Conservation (phyloP, 495 filamentous ascomycete genomes). For the Rusavskia elegans region DNA sequence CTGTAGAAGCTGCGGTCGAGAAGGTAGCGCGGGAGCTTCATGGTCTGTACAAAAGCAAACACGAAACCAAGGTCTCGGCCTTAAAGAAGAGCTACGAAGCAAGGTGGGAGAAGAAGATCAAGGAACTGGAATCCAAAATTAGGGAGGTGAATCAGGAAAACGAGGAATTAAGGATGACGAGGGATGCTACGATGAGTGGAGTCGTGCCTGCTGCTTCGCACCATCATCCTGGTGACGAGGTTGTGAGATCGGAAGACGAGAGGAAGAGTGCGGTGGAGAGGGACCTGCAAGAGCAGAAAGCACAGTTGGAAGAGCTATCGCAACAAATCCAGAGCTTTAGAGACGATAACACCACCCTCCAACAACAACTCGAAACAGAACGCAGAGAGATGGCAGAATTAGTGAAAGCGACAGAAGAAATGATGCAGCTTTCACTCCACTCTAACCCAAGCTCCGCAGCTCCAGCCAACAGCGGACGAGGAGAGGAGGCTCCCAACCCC, state of each 20-base stretch:
- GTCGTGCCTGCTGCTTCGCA: constrained; percentile 24
- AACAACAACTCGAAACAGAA: constrained; percentile 53
- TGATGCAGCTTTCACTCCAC: constrained; percentile 32
- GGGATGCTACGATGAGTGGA: constrained; percentile 48
- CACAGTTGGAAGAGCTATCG: constrained; percentile 53
- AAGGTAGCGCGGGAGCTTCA: constrained; percentile 82
- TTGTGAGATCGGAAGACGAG: constrained; percentile 11
- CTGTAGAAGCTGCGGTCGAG: constrained; percentile 80
- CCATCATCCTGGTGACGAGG: not conserved
- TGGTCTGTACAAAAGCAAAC: constrained; percentile 86
- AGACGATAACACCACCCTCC: constrained; percentile 46
- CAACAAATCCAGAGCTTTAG: constrained; percentile 50
- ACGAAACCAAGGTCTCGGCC: constrained; percentile 84
- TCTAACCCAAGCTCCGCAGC: not conserved
- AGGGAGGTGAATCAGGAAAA: constrained; percentile 53
- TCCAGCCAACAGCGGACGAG: not conserved
- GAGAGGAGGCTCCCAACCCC: not conserved
- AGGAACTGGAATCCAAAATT: constrained; percentile 55
- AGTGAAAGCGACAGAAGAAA: constrained; percentile 81
- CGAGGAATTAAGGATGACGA: constrained; percentile 49
- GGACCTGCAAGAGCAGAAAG: constrained; percentile 34
- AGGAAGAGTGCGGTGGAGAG: constrained; percentile 30
- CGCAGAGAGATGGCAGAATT: constrained; percentile 86
- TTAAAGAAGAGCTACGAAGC: constrained; percentile 90
- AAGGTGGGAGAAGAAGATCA: constrained; percentile 72